Percentiles rank a stretch among this genome's conserved stretches.
phyloP scores from a whole-genome alignment of 192 early-diverging fungal genomes.

The Podila horticola region DNA sequence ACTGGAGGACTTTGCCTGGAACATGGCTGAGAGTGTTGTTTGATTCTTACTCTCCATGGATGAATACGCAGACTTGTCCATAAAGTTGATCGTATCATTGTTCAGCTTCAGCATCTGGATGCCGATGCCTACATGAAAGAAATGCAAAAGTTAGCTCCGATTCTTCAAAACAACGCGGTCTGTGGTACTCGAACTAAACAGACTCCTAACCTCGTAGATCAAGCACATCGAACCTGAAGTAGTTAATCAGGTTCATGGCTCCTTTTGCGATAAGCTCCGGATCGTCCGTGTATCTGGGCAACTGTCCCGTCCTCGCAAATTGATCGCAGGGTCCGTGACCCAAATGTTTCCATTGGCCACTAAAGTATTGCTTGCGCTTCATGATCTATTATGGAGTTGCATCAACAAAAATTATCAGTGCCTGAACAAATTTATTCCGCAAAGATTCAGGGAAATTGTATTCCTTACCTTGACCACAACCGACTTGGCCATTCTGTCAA shows the following conservation, averaged over 20 bases:
- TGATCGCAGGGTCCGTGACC: conserved; percentile 75
- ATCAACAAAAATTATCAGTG: too few species aligned
- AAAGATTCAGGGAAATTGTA: too few species aligned
- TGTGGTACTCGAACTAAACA: background rate
- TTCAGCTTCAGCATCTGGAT: conserved; percentile 65
- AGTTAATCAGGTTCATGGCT: conserved; percentile 46
- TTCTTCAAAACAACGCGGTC: background rate
- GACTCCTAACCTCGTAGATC: conserved; percentile 56
- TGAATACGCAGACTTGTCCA: conserved; percentile 12
- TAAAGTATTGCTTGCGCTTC: conserved; percentile 59
- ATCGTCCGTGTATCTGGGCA: conserved; percentile 62
- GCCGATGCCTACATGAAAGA: conserved; percentile 53
- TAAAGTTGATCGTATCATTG: conserved; percentile 21
- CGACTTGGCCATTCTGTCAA: conserved; percentile 62
- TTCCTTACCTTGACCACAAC: conserved; percentile 74
- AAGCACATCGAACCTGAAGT: conserved; percentile 40
- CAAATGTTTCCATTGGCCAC: conserved; percentile 66
- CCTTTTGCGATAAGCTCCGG: conserved; percentile 49
- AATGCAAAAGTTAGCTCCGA: background rate
- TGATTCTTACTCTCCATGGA: conserved; percentile 25
- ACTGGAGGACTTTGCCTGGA: conserved; percentile 15
- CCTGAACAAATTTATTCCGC: too few species aligned
- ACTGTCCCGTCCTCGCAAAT: conserved; percentile 59
- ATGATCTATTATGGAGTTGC: conserved; percentile 50
- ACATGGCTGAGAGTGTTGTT: conserved; percentile 36